Percentiles rank a stretch among this genome's conserved stretches.
These are phyloP conservation scores for Blastocystis sp. DNA, from an alignment of 352 stramenopile genomes.

Conservation along the genomic window DNA sequence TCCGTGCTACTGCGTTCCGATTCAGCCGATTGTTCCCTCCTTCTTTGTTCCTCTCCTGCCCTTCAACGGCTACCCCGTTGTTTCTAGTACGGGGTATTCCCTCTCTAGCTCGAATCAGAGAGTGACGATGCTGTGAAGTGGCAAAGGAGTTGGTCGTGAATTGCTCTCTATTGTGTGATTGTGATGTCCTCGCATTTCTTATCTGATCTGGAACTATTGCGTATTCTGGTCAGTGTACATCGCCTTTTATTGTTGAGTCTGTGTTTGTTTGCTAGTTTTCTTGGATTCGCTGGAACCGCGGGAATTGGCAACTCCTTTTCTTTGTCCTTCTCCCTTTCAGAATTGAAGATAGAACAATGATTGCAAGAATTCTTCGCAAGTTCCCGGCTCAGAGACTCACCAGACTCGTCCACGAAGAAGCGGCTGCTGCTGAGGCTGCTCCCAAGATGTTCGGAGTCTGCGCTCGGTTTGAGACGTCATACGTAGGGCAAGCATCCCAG, in stretches of 20 bases:
- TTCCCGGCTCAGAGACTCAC: constrained; percentile 66
- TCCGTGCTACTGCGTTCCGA: too few species aligned
- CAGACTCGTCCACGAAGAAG: constrained; percentile 40
- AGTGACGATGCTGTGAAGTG: too few species aligned
- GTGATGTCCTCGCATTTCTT: too few species aligned
- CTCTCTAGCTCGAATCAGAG: too few species aligned
- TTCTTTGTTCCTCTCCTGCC: too few species aligned
- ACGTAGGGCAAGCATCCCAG: constrained; percentile 61
- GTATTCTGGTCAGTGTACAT: too few species aligned
- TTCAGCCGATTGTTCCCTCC: too few species aligned
- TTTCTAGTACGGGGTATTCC: too few species aligned
- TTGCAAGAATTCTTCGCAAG: constrained; percentile 59
- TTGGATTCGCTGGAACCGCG: not conserved
- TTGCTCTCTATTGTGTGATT: too few species aligned
- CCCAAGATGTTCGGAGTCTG: constrained; percentile 72
- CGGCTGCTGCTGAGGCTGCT: constrained; percentile 16
- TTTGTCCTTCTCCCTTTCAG: not conserved
- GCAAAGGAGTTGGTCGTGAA: too few species aligned
- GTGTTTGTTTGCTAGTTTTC: not conserved
- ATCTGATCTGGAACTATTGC: too few species aligned
- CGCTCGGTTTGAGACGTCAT: not conserved
- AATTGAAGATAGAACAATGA: constrained; percentile 4
- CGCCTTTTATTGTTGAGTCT: not conserved
- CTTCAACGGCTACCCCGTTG: too few species aligned
- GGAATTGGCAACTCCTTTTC: constrained; percentile 5